These are phyloP conservation scores for Rhynchospora tenuis DNA, from an alignment of 176 grass and related monocot genomes.

Conservation along the genomic window DNA sequence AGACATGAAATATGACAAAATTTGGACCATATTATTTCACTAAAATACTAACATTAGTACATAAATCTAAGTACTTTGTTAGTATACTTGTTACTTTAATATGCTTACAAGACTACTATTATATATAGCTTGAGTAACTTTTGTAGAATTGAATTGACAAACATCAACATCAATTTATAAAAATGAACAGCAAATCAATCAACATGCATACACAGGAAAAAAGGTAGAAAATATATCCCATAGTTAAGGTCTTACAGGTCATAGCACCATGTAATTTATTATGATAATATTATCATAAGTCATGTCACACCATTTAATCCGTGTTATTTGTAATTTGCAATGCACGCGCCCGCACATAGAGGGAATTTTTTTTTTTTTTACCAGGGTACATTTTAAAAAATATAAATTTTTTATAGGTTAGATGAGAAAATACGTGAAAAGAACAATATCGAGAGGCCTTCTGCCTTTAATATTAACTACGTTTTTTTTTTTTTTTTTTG, in stretches of 20 bases:
- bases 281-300: background rate
- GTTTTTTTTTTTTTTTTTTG: conserved; percentile 6
- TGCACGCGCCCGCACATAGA: too few relatives aligned
- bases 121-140: background rate
- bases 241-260: too few relatives aligned
- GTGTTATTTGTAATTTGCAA: background rate
- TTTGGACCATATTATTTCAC: too few relatives aligned
- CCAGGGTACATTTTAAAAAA: background rate
- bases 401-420: background rate
- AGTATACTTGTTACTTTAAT: too few relatives aligned
- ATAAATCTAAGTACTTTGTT: too few relatives aligned
- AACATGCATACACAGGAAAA: background rate
- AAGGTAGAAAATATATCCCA: too few relatives aligned
- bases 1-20: too few relatives aligned
- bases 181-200: background rate
- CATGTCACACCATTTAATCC: background rate
- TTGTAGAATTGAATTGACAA: background rate
- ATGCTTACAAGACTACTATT: too few relatives aligned
- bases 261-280: too few relatives aligned
- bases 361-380: too few relatives aligned
- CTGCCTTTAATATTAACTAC: conserved; percentile 21
- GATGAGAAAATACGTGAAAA: background rate
- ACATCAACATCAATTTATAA: background rate
- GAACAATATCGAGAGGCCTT: background rate
- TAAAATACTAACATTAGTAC: too few relatives aligned